Base-by-base conservation (phyloP, 768 basidiomycete species). In the Collybia mongolica region DNA sequence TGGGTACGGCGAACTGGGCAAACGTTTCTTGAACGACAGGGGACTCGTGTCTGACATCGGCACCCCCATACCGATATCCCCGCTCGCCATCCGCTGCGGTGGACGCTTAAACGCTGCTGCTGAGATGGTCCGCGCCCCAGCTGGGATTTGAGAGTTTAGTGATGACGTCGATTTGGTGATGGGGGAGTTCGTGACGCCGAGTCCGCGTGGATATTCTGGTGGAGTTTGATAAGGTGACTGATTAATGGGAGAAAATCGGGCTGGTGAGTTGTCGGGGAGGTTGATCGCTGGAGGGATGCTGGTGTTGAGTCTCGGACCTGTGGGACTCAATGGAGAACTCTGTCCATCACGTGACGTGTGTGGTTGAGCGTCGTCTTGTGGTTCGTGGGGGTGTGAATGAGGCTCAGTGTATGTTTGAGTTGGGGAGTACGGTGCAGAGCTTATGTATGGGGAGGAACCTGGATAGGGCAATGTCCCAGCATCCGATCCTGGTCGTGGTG, bases 71-170 rank as follows among this genome's bases (percentile, higher is more conserved):
- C 32, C 32, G 26, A 49, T 53, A 12, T 66, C 60, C 39, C 39
- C 41, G 39, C 65, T 69, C 28, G 60, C 56, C 35, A 65, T 62
- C 18, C 72, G 71, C 1, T 57, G 62, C 39, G 71, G 71, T 26
- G 76, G 81, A 23, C 85, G 72, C 58, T 77, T 80, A 67, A 91
- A 91, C 20, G 88, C 88, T 5, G 87, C 85, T 0, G 88, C 88
- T 2, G 86, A 80, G 46, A 91, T 90, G 48, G 81, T 91, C 38
- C 84, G 75, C 12, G 76, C 61, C 2, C 72, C 74, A 6, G 70
- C 54, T 2, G 70, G 64, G 6, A 57, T 44, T 9, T 64, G 48
- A 35, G 59, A 28, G 40, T 51, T 52, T 24, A 52, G 32, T 28
- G 54, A 56, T 19, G 55, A 48, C 43, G 32, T 36, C 3, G 65